A percentile compares a stretch with the other conserved stretches of the same genome.
phyloP scores from a whole-genome alignment of 371 early-diverging fungal species.

The Mucor irregularis region DNA sequence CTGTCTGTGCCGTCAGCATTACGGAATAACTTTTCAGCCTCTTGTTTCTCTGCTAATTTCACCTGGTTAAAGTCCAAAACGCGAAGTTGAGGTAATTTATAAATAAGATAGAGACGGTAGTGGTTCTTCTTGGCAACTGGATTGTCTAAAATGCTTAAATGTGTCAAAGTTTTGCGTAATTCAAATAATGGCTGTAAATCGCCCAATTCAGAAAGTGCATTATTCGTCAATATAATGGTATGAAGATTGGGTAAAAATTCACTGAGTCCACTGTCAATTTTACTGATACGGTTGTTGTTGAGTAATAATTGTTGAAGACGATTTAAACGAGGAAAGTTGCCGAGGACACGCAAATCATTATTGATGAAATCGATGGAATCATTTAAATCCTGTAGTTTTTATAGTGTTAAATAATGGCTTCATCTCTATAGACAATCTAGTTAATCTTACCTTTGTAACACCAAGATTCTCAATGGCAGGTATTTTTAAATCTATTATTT shows the following conservation, averaged over 20 bases:
- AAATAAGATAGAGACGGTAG: constrained; percentile 83
- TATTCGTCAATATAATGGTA: constrained; percentile 85
- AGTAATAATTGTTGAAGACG: constrained; percentile 80
- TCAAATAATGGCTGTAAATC: constrained; percentile 75
- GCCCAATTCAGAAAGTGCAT: constrained; percentile 77
- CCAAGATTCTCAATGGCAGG: constrained; percentile 93
- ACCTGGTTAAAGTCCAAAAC: constrained; percentile 86
- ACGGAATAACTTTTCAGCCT: constrained; percentile 73
- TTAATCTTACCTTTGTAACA: constrained; percentile 83
- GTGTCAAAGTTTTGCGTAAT: constrained; percentile 55
- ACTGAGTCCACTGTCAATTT: constrained; percentile 67
- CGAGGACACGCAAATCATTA: constrained; percentile 84
- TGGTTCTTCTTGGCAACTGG: constrained; percentile 81
- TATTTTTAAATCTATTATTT: constrained; percentile 73
- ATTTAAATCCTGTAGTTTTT: constrained; percentile 89
- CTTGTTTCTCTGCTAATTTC: constrained; percentile 69
- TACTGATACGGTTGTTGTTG: constrained; percentile 84
- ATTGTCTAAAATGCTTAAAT: constrained; percentile 80
- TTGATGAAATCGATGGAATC: constrained; percentile 93
- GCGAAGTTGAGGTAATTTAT: constrained; percentile 74
- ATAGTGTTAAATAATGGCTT: too few species aligned
- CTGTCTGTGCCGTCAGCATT: constrained; percentile 60
- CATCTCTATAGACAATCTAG: too few species aligned
- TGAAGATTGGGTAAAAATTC: constrained; percentile 75
- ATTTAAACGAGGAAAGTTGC: constrained; percentile 85